phyloP scores from a whole-genome alignment of 108 stramenopile genomes.

The Cyclotella choctawhatcheeana region DNA sequence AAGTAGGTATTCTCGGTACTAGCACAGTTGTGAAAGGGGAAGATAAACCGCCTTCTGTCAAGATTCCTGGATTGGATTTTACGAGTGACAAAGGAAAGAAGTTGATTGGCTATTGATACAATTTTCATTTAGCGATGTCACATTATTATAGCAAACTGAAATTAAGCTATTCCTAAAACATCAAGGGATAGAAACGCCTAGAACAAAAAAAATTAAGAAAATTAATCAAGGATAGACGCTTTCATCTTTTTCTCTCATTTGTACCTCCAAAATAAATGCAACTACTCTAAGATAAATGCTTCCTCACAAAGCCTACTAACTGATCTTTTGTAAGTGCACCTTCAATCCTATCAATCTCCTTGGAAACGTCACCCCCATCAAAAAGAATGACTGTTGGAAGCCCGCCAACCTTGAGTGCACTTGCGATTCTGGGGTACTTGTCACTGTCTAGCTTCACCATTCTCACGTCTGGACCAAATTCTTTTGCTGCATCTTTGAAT shows the following conservation, averaged over 20 bases:
- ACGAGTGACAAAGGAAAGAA: slow-evolving; percentile 61
- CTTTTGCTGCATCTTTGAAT: slow-evolving; percentile 66
- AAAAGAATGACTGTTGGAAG: slow-evolving; percentile 56
- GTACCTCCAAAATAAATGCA: no score
- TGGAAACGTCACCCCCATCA: slow-evolving; percentile 54
- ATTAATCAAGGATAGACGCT: no score
- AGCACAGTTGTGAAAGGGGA: slow-evolving; percentile 84
- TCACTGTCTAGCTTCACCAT: slow-evolving; percentile 88
- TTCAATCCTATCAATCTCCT: slow-evolving; percentile 64
- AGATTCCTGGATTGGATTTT: slow-evolving; percentile 83
- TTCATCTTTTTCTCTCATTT: no score
- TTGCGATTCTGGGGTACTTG: slow-evolving; percentile 61
- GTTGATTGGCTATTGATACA: slow-evolving; percentile 65
- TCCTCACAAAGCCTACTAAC: slow-evolving; percentile 62
- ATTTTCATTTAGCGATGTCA: neutral
- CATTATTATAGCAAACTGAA: no score
- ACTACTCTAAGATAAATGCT: slow-evolving; percentile 11
- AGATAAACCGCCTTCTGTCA: slow-evolving; percentile 75
- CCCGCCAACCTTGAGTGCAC: slow-evolving; percentile 55
- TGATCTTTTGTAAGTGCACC: slow-evolving; percentile 79
- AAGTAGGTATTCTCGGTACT: slow-evolving; percentile 75
- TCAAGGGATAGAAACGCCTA: no score
- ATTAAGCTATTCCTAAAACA: no score
- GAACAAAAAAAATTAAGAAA: no score
- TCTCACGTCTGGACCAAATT: slow-evolving; percentile 64